Evolutionary conservation across 2,329 filamentous ascomycete genomes (phyloP).

Genomic region (Cladosporium colombiae): DNA sequence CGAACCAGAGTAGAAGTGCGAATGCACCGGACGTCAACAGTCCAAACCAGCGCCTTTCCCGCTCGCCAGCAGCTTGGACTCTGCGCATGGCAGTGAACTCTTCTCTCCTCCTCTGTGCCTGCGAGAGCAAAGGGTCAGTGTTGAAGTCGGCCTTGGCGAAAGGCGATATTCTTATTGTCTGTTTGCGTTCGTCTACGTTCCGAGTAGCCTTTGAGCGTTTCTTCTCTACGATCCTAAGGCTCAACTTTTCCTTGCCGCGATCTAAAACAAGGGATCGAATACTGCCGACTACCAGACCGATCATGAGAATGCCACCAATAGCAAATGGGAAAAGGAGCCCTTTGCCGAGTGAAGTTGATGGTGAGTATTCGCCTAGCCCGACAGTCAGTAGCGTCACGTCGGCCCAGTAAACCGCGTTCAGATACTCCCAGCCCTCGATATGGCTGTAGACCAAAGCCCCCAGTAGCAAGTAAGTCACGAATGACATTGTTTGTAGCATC

Average conservation of each 20-base stretch:
- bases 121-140: constrained; percentile 42
- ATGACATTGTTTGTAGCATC: constrained; percentile 55
- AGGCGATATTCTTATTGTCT: constrained; percentile 46
- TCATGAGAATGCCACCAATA: constrained; percentile 55
- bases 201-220: constrained; percentile 47
- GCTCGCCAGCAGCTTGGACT: constrained; percentile 44
- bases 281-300: constrained; percentile 58
- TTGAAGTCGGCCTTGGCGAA: constrained; percentile 45
- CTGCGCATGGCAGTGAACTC: constrained; percentile 54
- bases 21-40: constrained; percentile 41
- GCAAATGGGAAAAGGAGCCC: constrained; percentile 56
- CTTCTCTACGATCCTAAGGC: constrained; percentile 52
- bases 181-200: constrained; percentile 40
- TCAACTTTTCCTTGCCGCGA: constrained; percentile 53
- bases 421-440: constrained; percentile 54
- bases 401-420: constrained; percentile 58
- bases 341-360: constrained; percentile 52
- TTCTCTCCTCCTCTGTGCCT: constrained; percentile 46
- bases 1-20: constrained; percentile 48
- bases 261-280: constrained; percentile 54
- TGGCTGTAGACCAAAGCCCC: constrained; percentile 50
- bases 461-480: constrained; percentile 51
- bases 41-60: constrained; percentile 46
- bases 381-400: constrained; percentile 59
- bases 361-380: constrained; percentile 54